phyloP scores from a whole-genome alignment of 345 rosid genomes.

The Clausena lansium region DNA sequence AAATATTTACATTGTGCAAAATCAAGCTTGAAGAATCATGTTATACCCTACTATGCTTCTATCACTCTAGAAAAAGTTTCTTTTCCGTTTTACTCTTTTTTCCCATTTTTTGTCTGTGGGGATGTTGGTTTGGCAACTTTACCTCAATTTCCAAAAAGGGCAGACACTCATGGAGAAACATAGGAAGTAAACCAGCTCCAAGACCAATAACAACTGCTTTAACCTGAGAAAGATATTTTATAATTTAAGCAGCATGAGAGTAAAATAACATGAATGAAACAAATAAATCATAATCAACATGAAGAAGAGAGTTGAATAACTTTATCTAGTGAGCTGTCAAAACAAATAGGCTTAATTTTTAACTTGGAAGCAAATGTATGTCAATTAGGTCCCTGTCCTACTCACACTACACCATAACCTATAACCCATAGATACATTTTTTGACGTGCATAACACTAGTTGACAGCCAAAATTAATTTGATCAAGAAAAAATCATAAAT shows the following conservation, averaged over 20 bases:
- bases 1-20: constrained; percentile 2
- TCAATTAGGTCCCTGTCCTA: neutral
- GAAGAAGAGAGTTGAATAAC: neutral
- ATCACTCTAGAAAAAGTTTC: neutral
- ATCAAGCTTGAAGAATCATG: constrained; percentile 10
- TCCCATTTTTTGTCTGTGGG: neutral
- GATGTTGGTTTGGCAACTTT: constrained; percentile 10
- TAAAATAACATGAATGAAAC: neutral
- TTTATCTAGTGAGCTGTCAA: neutral
- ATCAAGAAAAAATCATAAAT: constrained; percentile 2
- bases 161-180: constrained; percentile 77
- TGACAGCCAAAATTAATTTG: constrained; percentile 8
- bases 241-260: constrained; percentile 9
- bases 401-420: neutral
- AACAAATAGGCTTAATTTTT: neutral
- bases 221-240: constrained; percentile 42
- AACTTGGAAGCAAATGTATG: neutral
- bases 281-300: neutral
- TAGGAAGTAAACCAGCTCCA: constrained; percentile 96
- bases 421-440: neutral
- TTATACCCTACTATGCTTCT: neutral
- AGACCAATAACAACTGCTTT: constrained; percentile 83
- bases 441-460: neutral
- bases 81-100: neutral
- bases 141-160: constrained; percentile 73